A percentile compares a stretch with the other conserved stretches of the same genome.
These are phyloP conservation scores for Rhodotorula taiwanensis DNA, from an alignment of 768 basidiomycete species.

Conservation along the genomic window DNA sequence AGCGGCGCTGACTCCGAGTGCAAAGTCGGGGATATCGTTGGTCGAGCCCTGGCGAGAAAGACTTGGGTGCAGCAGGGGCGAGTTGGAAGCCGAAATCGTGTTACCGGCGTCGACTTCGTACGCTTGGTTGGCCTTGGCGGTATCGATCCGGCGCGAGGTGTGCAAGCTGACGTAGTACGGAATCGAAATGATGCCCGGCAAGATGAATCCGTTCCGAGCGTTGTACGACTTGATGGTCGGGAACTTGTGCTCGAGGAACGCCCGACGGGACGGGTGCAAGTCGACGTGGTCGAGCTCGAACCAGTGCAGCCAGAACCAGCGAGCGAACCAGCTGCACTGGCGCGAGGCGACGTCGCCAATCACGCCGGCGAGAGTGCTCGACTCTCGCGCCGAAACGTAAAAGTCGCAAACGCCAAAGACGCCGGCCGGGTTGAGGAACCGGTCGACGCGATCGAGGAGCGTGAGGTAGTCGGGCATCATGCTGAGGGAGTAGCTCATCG, in stretches of 20 bases:
- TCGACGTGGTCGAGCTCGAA: slow-evolving; percentile 49
- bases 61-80: slow-evolving; percentile 42
- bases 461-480: slow-evolving; percentile 46
- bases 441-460: slow-evolving; percentile 61
- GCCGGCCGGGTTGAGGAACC: slow-evolving; percentile 58
- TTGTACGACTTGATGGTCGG: slow-evolving; percentile 61
- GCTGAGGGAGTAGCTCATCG: slow-evolving; percentile 49
- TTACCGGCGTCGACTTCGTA: slow-evolving; percentile 63
- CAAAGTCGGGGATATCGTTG: slow-evolving; percentile 30
- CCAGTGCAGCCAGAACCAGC: slow-evolving; percentile 58
- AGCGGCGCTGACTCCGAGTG: slow-evolving; percentile 37
- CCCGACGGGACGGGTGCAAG: slow-evolving; percentile 46
- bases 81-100: slow-evolving; percentile 40
- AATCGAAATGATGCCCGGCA: slow-evolving; percentile 64
- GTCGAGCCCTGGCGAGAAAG: slow-evolving; percentile 47
- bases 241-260: slow-evolving; percentile 65
- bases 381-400: slow-evolving; percentile 57
- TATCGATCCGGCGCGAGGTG: slow-evolving; percentile 58
- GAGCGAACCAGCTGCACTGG: slow-evolving; percentile 54
- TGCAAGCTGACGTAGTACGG: slow-evolving; percentile 73
- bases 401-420: slow-evolving; percentile 67
- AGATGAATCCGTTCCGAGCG: slow-evolving; percentile 61
- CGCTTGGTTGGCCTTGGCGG: slow-evolving; percentile 54
- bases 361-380: slow-evolving; percentile 56
- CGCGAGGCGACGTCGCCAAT: slow-evolving; percentile 59